These are phyloP conservation scores for Colletotrichum ledebouriae DNA, from an alignment of 2,329 filamentous ascomycete genomes.

Conservation along the genomic window DNA sequence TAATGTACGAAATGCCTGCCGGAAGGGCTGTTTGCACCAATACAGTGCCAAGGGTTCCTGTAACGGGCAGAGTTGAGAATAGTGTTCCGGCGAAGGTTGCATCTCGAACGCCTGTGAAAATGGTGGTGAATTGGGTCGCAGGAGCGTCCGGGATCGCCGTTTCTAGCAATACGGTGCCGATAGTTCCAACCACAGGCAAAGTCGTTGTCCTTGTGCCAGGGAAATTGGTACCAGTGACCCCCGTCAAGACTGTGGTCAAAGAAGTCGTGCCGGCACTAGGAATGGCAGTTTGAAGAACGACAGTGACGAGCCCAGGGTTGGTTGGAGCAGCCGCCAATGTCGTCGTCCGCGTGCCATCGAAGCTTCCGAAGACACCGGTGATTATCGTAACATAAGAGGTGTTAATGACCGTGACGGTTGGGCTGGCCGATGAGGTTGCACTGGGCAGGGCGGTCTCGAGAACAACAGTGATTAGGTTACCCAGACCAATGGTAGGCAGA, in stretches of 20 bases:
- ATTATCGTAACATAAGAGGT: slow-evolving; percentile 26
- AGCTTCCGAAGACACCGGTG: slow-evolving; percentile 21
- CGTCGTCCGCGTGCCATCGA: slow-evolving; percentile 28
- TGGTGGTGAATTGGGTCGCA: slow-evolving; percentile 21
- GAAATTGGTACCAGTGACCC: slow-evolving; percentile 15
- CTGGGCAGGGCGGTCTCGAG: slow-evolving; percentile 24
- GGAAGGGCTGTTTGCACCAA: slow-evolving; percentile 11
- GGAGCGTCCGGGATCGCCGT: background rate
- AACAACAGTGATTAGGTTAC: slow-evolving; percentile 9
- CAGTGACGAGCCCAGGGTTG: slow-evolving; percentile 26
- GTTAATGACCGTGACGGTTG: slow-evolving; percentile 22
- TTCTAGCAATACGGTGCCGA: slow-evolving; percentile 26
- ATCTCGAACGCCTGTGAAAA: slow-evolving; percentile 15
- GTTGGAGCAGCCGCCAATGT: slow-evolving; percentile 21
- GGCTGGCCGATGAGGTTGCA: background rate
- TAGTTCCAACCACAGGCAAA: slow-evolving; percentile 13
- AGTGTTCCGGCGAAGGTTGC: slow-evolving; percentile 10
- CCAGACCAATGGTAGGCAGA: slow-evolving; percentile 13
- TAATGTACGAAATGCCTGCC: slow-evolving; percentile 10
- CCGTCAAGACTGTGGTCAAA: slow-evolving; percentile 23
- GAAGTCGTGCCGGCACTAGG: slow-evolving; percentile 7
- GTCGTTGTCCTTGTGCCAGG: slow-evolving; percentile 13
- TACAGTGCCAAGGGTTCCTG: slow-evolving; percentile 19
- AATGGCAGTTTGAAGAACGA: slow-evolving; percentile 29
- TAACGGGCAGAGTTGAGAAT: slow-evolving; percentile 1